These are phyloP conservation scores for Ascosphaera apis DNA, from an alignment of 2,329 filamentous ascomycete species.

Conservation along the genomic window DNA sequence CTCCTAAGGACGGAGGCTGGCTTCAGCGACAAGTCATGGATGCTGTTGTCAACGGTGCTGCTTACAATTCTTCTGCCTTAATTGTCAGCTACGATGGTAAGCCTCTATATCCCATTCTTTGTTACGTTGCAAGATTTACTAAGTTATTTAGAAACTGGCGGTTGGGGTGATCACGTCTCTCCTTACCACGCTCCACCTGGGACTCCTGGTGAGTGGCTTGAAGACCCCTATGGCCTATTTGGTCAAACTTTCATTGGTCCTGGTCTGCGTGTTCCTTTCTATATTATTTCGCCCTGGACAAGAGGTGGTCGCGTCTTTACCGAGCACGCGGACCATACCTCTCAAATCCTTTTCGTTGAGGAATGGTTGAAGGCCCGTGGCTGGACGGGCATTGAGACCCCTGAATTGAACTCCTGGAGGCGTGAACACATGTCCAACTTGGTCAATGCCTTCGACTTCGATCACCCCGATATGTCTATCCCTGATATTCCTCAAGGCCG, in stretches of 20 bases:
- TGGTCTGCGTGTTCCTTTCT: conserved; percentile 26
- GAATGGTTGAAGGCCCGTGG: conserved; percentile 25
- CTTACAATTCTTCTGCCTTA: conserved; percentile 26
- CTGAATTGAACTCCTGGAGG: conserved; percentile 24
- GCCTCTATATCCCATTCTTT: not conserved
- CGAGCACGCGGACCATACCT: conserved; percentile 31
- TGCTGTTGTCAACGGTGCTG: conserved; percentile 26
- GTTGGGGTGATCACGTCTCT: conserved; percentile 31
- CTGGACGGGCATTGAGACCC: conserved; percentile 16
- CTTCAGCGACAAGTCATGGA: conserved; percentile 29
- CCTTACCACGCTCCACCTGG: conserved; percentile 27
- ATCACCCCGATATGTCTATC: conserved; percentile 25
- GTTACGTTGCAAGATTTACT: too few relatives aligned
- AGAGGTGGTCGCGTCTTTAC: conserved; percentile 30
- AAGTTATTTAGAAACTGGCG: conserved; percentile 27
- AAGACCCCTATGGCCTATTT: conserved; percentile 21
- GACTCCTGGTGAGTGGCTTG: conserved; percentile 30
- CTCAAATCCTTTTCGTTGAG: conserved; percentile 31
- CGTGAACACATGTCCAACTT: conserved; percentile 26
- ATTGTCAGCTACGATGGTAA: conserved; percentile 28
- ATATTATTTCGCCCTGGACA: conserved; percentile 33
- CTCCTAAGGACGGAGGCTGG: conserved; percentile 31
- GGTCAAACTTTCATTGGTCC: conserved; percentile 23
- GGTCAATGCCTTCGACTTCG: conserved; percentile 24
- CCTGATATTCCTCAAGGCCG: conserved; percentile 23